Base-by-base conservation (phyloP, 2,329 filamentous ascomycete species). In the Metarhizium robertsii region DNA sequence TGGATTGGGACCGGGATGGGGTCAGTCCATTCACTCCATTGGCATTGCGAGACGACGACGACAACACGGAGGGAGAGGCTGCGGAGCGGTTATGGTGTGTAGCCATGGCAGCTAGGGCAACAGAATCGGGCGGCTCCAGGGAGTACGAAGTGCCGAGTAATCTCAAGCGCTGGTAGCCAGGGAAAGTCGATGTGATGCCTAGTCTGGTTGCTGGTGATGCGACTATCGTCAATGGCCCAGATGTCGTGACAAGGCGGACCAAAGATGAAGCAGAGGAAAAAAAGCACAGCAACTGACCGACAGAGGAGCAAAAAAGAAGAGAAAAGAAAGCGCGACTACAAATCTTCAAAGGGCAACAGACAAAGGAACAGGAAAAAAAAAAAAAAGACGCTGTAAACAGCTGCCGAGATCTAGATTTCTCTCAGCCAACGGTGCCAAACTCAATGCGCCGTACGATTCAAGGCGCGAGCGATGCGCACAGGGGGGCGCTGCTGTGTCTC, bases 401-500 rank as follows among this genome's bases (percentile, higher is more conserved):
- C 32, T 34, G 32, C 25, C 25, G 25, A 25, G 25, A 25, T 25
- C 25, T 25, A 25, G 32, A 34, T 34, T 34, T 34, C 40, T 18
- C 40, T 42, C 6, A 3, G 40, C 10, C 14, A 6, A 18, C 14
- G n/a, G 34, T 20, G 10, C 48, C 48, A 50, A 50, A 38, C 29
- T 38, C 48, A 50, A 50, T 34, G 48, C 13, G 34, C 25, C 29
- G 87, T 75, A 57, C 6, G 18, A 11, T 20, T 11, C n/a, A 46
- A 11, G n/a, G 43, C 18, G 18, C 6, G 16, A 25, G 43, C 10
- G 43, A 14, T 42, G 40, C 11, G 40, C 40, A 16, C 40, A 42
- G 40, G 40, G 14, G 13, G n/a, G 14, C 13, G 25, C 40, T 42
- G 40, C 40, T 18, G 40, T 16, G 40, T 42, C 10, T 14, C 11